Percentiles rank a stretch among this genome's conserved stretches.
Evolutionary conservation across 2,329 filamentous ascomycete genomes (phyloP).

Genomic region (Westerdykella sp.): DNA sequence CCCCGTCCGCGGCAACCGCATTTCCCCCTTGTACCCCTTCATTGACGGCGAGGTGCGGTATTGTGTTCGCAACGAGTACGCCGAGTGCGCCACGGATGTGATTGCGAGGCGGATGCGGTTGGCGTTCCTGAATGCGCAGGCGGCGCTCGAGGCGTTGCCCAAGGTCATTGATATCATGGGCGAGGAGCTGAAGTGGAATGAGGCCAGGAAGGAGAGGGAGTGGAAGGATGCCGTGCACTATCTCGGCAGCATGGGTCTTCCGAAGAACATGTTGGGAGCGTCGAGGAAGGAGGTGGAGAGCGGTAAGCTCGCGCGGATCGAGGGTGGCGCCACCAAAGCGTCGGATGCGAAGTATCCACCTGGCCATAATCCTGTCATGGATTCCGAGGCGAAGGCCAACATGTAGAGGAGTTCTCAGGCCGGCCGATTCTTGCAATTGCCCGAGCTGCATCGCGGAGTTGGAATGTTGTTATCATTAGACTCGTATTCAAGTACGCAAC

Average conservation of each 20-base stretch:
- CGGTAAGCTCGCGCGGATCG: conserved; percentile 30
- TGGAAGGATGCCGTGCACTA: conserved; percentile 65
- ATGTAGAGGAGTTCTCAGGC: conserved; percentile 34
- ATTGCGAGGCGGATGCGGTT: conserved; percentile 77
- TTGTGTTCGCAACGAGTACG: conserved; percentile 81
- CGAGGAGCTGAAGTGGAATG: conserved; percentile 74
- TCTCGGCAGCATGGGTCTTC: conserved; percentile 57
- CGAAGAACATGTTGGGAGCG: conserved; percentile 50
- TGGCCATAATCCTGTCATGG: conserved; percentile 43
- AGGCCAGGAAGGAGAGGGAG: conserved; percentile 65
- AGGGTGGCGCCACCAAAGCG: conserved; percentile 34
- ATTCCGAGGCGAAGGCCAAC: conserved; percentile 42
- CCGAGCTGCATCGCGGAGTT: too few species aligned
- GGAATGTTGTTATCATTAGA: too few species aligned
- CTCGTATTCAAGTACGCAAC: too few species aligned
- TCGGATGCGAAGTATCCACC: conserved; percentile 43
- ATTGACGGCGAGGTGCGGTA: conserved; percentile 89
- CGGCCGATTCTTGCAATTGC: too few species aligned
- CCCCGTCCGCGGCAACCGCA: conserved; percentile 74
- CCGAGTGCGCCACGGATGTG: conserved; percentile 83
- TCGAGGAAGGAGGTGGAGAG: conserved; percentile 54
- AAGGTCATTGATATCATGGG: conserved; percentile 84
- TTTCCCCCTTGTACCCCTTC: conserved; percentile 78
- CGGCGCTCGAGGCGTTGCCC: conserved; percentile 78
- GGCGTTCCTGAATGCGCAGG: conserved; percentile 87